Conservation (phyloP, 495 filamentous ascomycete genomes). For the Podospora conica region DNA sequence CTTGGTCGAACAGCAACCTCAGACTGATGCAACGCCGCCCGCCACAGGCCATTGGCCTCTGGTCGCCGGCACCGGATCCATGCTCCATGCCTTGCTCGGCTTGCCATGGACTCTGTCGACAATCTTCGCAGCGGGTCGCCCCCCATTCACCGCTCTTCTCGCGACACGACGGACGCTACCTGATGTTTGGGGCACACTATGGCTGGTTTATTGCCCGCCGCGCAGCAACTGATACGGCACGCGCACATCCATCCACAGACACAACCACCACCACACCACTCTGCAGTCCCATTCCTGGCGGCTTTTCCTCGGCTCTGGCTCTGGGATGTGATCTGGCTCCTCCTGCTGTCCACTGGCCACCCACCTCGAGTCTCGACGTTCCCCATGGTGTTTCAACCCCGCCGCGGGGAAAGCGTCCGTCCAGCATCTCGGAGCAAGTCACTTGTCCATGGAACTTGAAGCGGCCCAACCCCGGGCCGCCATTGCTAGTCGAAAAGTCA, state of each 20-base stretch:
- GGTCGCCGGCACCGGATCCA: neutral
- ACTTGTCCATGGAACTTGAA: slow-evolving; percentile 11
- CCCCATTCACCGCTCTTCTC: neutral
- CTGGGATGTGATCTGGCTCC: neutral
- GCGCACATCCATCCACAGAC: neutral
- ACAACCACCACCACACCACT: neutral
- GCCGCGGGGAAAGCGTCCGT: slow-evolving; percentile 26
- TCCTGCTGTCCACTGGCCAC: neutral
- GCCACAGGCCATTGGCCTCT: slow-evolving; percentile 1
- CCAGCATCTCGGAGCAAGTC: slow-evolving; percentile 13
- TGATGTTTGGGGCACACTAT: neutral
- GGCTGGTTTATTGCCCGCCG: neutral
- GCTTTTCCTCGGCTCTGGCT: slow-evolving; percentile 8
- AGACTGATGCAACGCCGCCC: slow-evolving; percentile 10
- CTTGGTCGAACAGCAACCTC: neutral
- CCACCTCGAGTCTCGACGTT: neutral
- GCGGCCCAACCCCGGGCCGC: neutral
- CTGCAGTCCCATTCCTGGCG: neutral
- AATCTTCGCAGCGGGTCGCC: neutral
- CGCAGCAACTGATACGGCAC: neutral
- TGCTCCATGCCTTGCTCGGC: neutral
- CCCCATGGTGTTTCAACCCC: slow-evolving; percentile 16
- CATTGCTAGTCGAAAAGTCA: neutral
- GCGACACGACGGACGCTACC: neutral
- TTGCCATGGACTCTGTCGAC: neutral